Conservation (phyloP, 2,329 filamentous ascomycete species). For the Scorias spongiosa region DNA sequence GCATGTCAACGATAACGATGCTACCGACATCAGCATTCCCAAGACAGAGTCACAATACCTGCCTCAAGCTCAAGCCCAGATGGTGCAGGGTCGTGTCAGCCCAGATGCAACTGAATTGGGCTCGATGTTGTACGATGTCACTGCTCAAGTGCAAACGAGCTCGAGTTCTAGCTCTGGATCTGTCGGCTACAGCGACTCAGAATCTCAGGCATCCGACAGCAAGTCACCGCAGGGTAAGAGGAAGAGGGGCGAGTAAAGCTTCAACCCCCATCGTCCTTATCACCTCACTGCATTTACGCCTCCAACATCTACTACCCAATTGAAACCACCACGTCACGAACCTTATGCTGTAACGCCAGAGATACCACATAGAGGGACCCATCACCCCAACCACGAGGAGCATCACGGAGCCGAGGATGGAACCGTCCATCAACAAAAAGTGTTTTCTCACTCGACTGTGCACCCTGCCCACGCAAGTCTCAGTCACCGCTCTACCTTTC, state of each 20-base stretch:
- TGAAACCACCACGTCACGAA: constrained; percentile 6
- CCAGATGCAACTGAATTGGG: constrained; percentile 51
- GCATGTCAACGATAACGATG: constrained; percentile 20
- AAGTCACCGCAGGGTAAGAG: constrained; percentile 28
- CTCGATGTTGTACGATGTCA: constrained; percentile 61
- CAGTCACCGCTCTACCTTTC: not conserved
- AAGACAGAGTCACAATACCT: constrained; percentile 18
- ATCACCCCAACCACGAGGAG: not conserved
- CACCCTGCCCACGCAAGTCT: not conserved
- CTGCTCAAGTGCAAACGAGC: constrained; percentile 57
- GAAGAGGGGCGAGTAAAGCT: constrained; percentile 25
- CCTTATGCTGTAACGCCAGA: constrained; percentile 8
- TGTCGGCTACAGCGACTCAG: constrained; percentile 15
- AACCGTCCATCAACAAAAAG: not conserved
- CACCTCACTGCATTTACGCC: constrained; percentile 1
- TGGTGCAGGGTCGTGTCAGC: constrained; percentile 9
- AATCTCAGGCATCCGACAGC: constrained; percentile 12
- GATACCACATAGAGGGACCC: not conserved
- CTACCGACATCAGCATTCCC: constrained; percentile 18
- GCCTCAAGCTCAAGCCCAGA: constrained; percentile 7
- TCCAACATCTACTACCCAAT: not conserved
- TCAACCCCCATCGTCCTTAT: not conserved
- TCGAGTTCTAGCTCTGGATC: constrained; percentile 33
- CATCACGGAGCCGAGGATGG: constrained; percentile 1
- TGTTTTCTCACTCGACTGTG: not conserved